Conservation (phyloP, 176 grass and related monocot genomes). For the Eleusine coracana region DNA sequence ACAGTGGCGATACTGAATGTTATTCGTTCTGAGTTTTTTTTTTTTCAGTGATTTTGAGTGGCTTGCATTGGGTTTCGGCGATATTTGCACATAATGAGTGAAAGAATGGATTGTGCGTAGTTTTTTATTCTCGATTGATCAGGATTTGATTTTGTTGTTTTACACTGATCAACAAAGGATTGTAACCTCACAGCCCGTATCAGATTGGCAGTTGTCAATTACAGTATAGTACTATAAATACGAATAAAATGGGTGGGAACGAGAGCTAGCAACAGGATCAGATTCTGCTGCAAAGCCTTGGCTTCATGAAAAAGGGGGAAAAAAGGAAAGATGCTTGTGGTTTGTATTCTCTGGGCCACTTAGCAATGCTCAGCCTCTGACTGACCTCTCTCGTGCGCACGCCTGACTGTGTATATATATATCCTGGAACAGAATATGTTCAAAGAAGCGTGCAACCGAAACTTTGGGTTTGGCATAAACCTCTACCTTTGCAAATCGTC, state of each 20-base stretch:
- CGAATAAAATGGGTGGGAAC: neutral
- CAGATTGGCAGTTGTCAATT: neutral
- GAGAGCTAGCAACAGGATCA: neutral
- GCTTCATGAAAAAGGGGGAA: neutral
- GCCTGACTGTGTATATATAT: neutral
- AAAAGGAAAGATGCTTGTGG: neutral
- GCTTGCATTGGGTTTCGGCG: neutral
- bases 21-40: neutral
- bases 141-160: too few relatives aligned
- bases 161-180: neutral
- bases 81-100: neutral
- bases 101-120: neutral
- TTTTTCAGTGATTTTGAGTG: neutral
- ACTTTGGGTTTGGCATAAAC: neutral
- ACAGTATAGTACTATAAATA: neutral
- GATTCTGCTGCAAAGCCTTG: neutral
- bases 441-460: neutral
- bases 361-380: neutral
- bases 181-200: neutral
- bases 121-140: neutral
- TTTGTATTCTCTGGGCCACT: neutral
- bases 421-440: neutral
- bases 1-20: neutral
- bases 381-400: neutral
- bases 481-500: neutral